Evolutionary conservation across 2,329 filamentous ascomycete species (phyloP), one percentile per base, ranked within the genome.

Genomic region (Fusarium sp.): DNA sequence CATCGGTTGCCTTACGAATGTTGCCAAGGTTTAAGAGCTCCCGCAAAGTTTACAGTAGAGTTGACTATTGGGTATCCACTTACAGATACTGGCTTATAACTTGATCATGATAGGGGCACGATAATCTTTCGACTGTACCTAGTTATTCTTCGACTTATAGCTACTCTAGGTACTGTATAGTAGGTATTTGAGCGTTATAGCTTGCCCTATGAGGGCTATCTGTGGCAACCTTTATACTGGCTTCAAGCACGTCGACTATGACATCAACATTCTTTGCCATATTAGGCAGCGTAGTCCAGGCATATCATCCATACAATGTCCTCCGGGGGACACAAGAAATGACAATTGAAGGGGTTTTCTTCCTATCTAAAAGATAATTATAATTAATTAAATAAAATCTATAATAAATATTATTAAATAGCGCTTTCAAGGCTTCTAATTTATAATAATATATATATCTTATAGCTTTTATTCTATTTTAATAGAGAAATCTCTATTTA

Each of bases 271-370:
- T 19, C 20, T 30, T 24, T 19, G 14, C 24, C 14, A 24, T 33
- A 28, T 46, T 19, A 53, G 53, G 43, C 46, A 43, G 56, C 55
- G 14, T 15, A 15, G 30, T 15, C 30, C 41, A 54, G 33, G 55
- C 53, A 59, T 56, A n/a, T 17, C 35, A 37, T 37, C 11, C 35
- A 37, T 24, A 24, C 24, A 24, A 24, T n/a, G 20, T n/a, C n/a
- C n/a, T n/a, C n/a, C n/a, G n/a, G n/a, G n/a, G n/a, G n/a, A n/a
- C n/a, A n/a, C n/a, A n/a, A n/a, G n/a, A n/a, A n/a, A n/a, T n/a
- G n/a, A n/a, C n/a, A n/a, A n/a, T n/a, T n/a, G n/a, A n/a, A n/a
- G n/a, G n/a, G n/a, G n/a, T n/a, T n/a, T n/a, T n/a, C n/a, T n/a
- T n/a, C n/a, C n/a, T n/a, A n/a, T n/a, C n/a, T n/a, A n/a, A n/a